Conservation (phyloP, 495 filamentous ascomycete genomes). For the Amorphotheca resinae region DNA sequence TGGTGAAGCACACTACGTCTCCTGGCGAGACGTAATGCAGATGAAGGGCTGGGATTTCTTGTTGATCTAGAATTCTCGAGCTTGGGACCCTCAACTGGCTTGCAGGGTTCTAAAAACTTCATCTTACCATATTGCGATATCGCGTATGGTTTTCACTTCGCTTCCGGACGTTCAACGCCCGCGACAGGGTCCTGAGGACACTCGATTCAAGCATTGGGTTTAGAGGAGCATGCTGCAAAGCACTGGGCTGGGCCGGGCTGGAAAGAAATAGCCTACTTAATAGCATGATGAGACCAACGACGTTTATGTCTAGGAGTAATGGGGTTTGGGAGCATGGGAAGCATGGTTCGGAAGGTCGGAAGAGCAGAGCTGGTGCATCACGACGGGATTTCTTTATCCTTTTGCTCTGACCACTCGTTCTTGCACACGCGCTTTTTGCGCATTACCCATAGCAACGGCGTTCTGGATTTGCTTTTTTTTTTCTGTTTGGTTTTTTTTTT, state of each 20-base stretch:
- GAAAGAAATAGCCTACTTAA: background rate
- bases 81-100: constrained; percentile 4
- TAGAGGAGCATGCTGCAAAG: background rate
- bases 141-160: background rate
- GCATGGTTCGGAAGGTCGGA: too few relatives aligned
- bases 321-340: too few relatives aligned
- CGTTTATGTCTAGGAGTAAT: too few relatives aligned
- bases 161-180: constrained; percentile 1
- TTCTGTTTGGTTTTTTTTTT: constrained; percentile 1
- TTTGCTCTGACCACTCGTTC: constrained; percentile 7
- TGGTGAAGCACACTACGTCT: constrained; percentile 49
- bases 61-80: constrained; percentile 43
- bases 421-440: constrained; percentile 1
- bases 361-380: too few relatives aligned
- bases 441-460: constrained; percentile 16
- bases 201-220: constrained; percentile 4
- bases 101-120: constrained; percentile 6
- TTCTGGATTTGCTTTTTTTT: constrained; percentile 7
- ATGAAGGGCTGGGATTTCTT: constrained; percentile 86
- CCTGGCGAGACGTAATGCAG: constrained; percentile 93
- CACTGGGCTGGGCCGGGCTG: constrained; percentile 1
- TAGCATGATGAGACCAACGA: background rate
- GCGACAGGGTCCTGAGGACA: constrained; percentile 3
- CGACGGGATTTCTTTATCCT: too few relatives aligned
- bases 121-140: constrained; percentile 2